Percentiles rank a stretch among this genome's conserved stretches.
phyloP scores from a whole-genome alignment of 331 rosid genomes.

The Acacia pycnantha region DNA sequence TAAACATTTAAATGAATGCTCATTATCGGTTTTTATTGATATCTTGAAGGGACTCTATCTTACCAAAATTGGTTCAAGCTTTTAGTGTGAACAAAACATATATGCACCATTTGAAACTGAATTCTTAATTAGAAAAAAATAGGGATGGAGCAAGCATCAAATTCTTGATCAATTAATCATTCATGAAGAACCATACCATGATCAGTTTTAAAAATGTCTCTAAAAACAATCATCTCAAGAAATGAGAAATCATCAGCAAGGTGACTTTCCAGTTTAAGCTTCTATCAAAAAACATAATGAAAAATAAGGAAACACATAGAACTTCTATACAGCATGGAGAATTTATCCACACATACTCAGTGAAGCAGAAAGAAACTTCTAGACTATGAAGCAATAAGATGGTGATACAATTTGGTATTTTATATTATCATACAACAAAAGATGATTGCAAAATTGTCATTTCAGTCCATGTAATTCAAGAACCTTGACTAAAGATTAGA shows the following conservation, averaged over 20 bases:
- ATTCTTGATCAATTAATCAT: neutral
- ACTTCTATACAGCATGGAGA: neutral
- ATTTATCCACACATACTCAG: neutral
- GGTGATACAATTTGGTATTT: neutral
- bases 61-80: neutral
- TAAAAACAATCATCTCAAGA: neutral
- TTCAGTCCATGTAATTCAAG: neutral
- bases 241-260: neutral
- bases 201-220: neutral
- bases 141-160: neutral
- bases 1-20: neutral
- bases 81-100: neutral
- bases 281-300: neutral
- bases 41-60: neutral
- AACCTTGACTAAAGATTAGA: neutral
- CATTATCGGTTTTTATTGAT: neutral
- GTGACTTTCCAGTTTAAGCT: neutral
- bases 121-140: neutral
- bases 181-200: neutral
- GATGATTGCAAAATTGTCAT: neutral
- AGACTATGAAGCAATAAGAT: neutral
- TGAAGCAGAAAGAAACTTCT: neutral
- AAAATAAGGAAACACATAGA: neutral
- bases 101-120: neutral
- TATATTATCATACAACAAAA: neutral